Evolutionary conservation across 202 grass and related monocot genomes (phyloP).

Genomic region (Eragrostis tef): DNA sequence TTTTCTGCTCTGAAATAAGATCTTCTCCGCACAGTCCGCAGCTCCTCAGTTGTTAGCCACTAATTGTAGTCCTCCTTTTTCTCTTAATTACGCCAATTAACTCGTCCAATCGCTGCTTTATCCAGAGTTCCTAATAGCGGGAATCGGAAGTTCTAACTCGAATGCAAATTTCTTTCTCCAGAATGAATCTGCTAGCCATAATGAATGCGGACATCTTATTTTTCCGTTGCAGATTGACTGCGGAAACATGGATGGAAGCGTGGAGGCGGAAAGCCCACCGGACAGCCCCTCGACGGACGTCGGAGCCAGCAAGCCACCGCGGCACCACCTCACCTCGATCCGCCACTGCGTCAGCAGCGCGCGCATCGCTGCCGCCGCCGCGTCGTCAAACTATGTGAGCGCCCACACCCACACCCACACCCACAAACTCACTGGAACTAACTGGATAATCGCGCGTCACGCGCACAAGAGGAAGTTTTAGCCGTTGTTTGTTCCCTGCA

Average conservation of each 20-base stretch:
- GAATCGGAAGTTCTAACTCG: neutral
- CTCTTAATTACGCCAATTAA: neutral
- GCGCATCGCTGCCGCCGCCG: constrained; percentile 51
- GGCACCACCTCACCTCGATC: constrained; percentile 59
- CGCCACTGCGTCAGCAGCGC: constrained; percentile 68
- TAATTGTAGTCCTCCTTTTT: no score
- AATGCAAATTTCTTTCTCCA: neutral
- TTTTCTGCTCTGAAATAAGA: no score
- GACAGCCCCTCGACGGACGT: neutral
- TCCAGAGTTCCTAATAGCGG: neutral
- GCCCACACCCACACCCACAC: no score
- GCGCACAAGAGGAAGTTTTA: neutral
- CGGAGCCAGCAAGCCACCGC: constrained; percentile 59
- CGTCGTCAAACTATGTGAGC: constrained; percentile 42
- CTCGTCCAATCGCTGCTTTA: neutral
- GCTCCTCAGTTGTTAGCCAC: no score
- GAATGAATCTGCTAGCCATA: neutral
- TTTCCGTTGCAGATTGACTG: neutral
- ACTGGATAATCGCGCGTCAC: neutral
- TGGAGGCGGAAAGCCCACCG: constrained; percentile 42
- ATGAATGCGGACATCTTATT: neutral
- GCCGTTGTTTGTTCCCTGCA: constrained; percentile 24
- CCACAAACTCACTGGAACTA: neutral
- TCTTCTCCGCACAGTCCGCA: no score
- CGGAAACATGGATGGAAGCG: constrained; percentile 38